Base-by-base conservation (phyloP, 176 grass and related monocot species). In the Oryza brachyantha region DNA sequence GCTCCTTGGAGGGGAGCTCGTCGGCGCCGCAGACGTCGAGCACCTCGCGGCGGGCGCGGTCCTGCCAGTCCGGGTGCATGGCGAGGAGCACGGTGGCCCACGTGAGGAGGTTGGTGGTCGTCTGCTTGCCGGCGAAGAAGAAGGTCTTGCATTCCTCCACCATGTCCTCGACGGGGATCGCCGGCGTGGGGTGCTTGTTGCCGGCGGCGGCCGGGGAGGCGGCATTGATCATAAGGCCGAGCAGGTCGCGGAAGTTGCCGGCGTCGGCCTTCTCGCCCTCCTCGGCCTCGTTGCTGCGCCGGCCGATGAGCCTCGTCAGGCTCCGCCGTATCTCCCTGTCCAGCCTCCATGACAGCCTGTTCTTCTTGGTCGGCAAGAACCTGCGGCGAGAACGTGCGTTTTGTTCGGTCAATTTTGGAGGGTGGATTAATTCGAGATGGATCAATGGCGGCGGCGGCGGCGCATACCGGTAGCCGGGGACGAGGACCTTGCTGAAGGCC, bases 61-160 rank as follows among this genome's bases (percentile, higher is more conserved):
- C 91, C 68, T 97, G 94, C 94, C 94, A 97, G 24, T 97, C 86
- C 2, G 91, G 94, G 80, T 97, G 94, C 94, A 97, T 97, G 57
- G 94, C 91, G 2, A 97, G 94, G 19, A 97, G 94, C 78, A 97
- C 94, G 78, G 86, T 91, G 74, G 88, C 72, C 94, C 94, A 97
- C 66, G 88, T 87, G 17, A 97, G 78, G 22, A 97, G 79, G 79
- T 97, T 93, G 9, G 94, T 91, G 21, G 94, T 93, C 12, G 94
- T 97, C 88, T 97, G 94, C 86, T 97, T 97, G 5, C 94, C 94
- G 27, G 94, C 94, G 76, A 97, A 97, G 87, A 97, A 97, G 91
- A 97, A 94, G 1, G 94, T 97, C 94, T 97, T 97, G 91, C 94
- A 97, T 61, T 97, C 94, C 87, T 97, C 94, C 75, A 97, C 75